Base-by-base conservation (phyloP, 768 basidiomycete species). In the Tulasnella sp. region DNA sequence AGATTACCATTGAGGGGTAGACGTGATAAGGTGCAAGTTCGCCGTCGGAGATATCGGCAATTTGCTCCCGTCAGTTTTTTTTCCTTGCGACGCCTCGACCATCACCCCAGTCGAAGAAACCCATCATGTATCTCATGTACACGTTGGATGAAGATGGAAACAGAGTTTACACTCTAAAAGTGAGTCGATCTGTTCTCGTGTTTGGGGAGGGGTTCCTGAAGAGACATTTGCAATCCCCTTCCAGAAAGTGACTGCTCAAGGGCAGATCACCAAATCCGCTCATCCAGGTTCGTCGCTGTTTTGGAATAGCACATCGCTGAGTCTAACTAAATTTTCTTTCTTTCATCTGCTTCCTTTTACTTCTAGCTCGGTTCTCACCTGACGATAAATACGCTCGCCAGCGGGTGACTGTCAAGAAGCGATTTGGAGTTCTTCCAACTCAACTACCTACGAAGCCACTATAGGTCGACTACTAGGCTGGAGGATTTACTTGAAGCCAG, bases 351-450 rank as follows among this genome's bases (percentile, higher is more conserved):
- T 42, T 8, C 36, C 6, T 39, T 52, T 73, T 7, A 25, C 2
- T 15, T 67, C 72, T 77, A 97, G 97, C 97, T 19, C 95, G 97
- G 52, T 99, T 99, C 85, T 98, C 97, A 17, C 97, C 97, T 14
- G 97, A 99, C 83, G 97, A 99, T 89, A 99, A 99, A 86, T 99
- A 97, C 85, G 97, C 96, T 78, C 89, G 96, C 78, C 97, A 99
- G 82, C 92, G 97, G 77, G 96, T 99, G 78, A 97, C 95, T 6
- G 91, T 98, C 82, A 99, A 99, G 87, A 94, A 94, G 85, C 90
- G 97, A 81, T 92, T 91, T 81, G 90, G 90, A 77, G 89, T 97
- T 75, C 89, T 99, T 78, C 89, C 91, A 78, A 96, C 97, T 22
- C 96, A 98, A 82, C 87, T 93, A 25, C 96, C 97, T 36, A 85